These are phyloP conservation scores for Cystobasidium sp. DNA, from an alignment of 1,284 basidiomycete genomes.

Conservation along the genomic window DNA sequence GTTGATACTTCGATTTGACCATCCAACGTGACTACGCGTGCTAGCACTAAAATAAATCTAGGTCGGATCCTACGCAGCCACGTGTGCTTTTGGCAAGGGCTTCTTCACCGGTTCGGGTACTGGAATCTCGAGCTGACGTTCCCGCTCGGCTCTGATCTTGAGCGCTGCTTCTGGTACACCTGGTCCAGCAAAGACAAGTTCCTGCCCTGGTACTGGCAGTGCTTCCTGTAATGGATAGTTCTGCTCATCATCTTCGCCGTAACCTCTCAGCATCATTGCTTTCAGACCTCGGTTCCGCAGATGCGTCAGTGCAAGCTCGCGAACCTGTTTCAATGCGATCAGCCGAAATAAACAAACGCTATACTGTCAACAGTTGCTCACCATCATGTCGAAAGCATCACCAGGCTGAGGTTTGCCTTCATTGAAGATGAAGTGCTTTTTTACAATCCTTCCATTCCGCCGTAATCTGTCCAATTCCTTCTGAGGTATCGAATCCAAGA, in stretches of 20 bases:
- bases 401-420: conserved; percentile 36
- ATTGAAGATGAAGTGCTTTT: conserved; percentile 37
- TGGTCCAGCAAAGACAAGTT: conserved; percentile 21
- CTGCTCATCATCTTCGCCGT: conserved; percentile 32
- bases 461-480: conserved; percentile 30
- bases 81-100: background rate
- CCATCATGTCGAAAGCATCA: conserved; percentile 42
- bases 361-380: background rate
- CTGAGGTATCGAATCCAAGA: conserved; percentile 33
- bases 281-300: conserved; percentile 28
- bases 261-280: conserved; percentile 27
- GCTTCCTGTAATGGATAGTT: conserved; percentile 8
- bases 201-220: conserved; percentile 25
- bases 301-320: conserved; percentile 18
- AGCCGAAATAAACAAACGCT: too few species aligned
- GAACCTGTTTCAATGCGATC: background rate
- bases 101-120: background rate
- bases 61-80: background rate
- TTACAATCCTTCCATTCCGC: conserved; percentile 34
- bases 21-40: too few species aligned
- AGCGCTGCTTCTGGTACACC: conserved; percentile 29
- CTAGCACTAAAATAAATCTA: too few species aligned
- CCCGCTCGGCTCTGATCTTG: conserved; percentile 6
- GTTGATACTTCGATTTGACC: too few species aligned
- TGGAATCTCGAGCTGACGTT: background rate